Evolutionary conservation across 1,284 basidiomycete genomes (phyloP).

Genomic region (Naganishia liquefaciens): DNA sequence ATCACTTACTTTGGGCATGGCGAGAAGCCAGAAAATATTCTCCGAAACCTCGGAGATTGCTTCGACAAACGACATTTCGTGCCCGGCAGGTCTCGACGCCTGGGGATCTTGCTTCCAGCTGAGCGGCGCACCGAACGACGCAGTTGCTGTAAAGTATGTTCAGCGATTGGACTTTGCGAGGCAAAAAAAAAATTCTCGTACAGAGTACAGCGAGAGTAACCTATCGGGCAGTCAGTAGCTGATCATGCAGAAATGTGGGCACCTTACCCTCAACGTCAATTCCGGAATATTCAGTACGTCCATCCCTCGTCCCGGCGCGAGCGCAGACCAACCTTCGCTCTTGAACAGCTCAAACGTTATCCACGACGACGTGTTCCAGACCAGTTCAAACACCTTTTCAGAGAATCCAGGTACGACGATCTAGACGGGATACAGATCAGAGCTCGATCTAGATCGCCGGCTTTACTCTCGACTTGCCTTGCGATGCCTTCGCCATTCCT

Average conservation of each 20-base stretch:
- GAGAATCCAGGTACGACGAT: slow-evolving; percentile 51
- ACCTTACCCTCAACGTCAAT: slow-evolving; percentile 59
- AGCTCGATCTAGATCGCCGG: not conserved
- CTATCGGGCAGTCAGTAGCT: not conserved
- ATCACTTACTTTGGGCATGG: slow-evolving; percentile 24
- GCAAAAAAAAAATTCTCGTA: not conserved
- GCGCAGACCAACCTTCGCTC: slow-evolving; percentile 21
- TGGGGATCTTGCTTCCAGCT: slow-evolving; percentile 46
- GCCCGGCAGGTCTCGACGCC: slow-evolving; percentile 44
- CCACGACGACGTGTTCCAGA: slow-evolving; percentile 53
- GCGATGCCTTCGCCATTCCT: slow-evolving; percentile 65
- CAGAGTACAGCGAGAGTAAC: slow-evolving; percentile 31
- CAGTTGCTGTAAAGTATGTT: slow-evolving; percentile 36
- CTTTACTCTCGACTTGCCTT: slow-evolving; percentile 53
- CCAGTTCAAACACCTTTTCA: slow-evolving; percentile 57
- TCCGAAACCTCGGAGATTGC: slow-evolving; percentile 59
- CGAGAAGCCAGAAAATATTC: slow-evolving; percentile 49
- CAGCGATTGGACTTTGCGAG: not conserved
- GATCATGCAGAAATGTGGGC: slow-evolving; percentile 40
- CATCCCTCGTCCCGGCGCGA: slow-evolving; percentile 10
- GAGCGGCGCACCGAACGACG: slow-evolving; percentile 40
- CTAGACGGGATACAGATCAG: slow-evolving; percentile 61
- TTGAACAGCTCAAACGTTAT: slow-evolving; percentile 34
- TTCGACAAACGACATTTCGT: slow-evolving; percentile 62
- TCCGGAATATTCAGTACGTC: slow-evolving; percentile 36